A percentile compares a stretch with the other conserved stretches of the same genome.
phyloP scores from a whole-genome alignment of 1,284 basidiomycete genomes.

The Melampsora americana region DNA sequence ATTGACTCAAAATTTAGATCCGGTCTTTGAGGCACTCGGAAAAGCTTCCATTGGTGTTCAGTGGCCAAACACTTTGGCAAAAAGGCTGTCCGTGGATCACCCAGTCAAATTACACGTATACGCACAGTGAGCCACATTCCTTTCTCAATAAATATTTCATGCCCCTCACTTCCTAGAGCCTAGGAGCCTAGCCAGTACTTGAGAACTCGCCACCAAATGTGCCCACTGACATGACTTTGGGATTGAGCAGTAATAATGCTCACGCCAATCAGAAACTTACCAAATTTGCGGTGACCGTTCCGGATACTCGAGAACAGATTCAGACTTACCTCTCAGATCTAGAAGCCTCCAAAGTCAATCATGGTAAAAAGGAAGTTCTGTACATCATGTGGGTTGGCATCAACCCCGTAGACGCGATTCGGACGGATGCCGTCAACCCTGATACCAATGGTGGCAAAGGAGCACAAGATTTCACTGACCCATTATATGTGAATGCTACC shows the following conservation, averaged over 20 bases:
- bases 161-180: not conserved
- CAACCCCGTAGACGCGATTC: slow-evolving; percentile 30
- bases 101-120: slow-evolving; percentile 19
- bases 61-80: too few species aligned
- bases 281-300: slow-evolving; percentile 3
- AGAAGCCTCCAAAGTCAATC: slow-evolving; percentile 9
- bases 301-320: slow-evolving; percentile 35
- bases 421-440: slow-evolving; percentile 7
- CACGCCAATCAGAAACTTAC: slow-evolving; percentile 17
- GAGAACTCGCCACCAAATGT: not conserved
- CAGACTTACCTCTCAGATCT: slow-evolving; percentile 22
- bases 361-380: slow-evolving; percentile 20
- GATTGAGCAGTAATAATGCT: slow-evolving; percentile 22
- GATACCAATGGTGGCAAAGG: slow-evolving; percentile 5
- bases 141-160: not conserved
- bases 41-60: too few species aligned
- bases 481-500: too few species aligned
- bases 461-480: not conserved
- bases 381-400: slow-evolving; percentile 39
- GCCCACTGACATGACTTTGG: not conserved
- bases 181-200: not conserved
- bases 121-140: slow-evolving; percentile 23
- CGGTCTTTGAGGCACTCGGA: too few species aligned
- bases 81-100: too few species aligned
- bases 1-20: too few species aligned